Evolutionary conservation across 176 grass and related monocot species (phyloP), one percentile per base, ranked within the genome.

Genomic region (Oryza meridionalis): DNA sequence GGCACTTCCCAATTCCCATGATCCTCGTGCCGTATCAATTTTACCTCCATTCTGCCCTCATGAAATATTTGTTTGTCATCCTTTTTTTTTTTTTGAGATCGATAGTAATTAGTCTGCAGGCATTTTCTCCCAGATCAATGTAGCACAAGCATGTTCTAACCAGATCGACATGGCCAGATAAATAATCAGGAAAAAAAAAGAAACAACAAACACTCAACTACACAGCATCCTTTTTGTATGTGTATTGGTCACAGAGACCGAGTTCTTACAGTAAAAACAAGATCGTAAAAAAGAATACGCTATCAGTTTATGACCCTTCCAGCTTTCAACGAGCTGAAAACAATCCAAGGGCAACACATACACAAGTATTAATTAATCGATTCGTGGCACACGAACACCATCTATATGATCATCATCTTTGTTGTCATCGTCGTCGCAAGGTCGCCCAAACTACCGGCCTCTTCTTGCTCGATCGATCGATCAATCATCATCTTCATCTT

Each of bases 301-400:
- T 62, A 62, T 62, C n/a, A 62, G 72, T 53, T 75, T 75, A 29
- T 53, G 27, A 53, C 72, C 72, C 45, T 75, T 51, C 7, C 46
- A 75, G 37, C 69, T 72, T 40, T 33, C 79, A 70, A 50, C 13
- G 49, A 58, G 67, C 79, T 55, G 47, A 35, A 43, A n/a, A 37
- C 40, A 65, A 74, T 65, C 81, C 42, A 75, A 75, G 4, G 77
- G 61, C 47, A 83, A 75, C 43, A 73, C 81, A 83, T 75, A 75
- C 81, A 75, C 71, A 83, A 25, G 81, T 83, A 75, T 62, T 62
- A 62, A 62, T 24, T 62, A 62, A 24, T 62, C 1, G n/a, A 62
- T 75, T 66, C 29, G 71, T 66, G 42, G 74, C 27, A 74, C 24
- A 73, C 51, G 51, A 25, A 73, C 26, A 31, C 29, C 29, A 58